Base-by-base conservation (phyloP, 352 stramenopile genomes). In the Thalassiosira hispida region DNA sequence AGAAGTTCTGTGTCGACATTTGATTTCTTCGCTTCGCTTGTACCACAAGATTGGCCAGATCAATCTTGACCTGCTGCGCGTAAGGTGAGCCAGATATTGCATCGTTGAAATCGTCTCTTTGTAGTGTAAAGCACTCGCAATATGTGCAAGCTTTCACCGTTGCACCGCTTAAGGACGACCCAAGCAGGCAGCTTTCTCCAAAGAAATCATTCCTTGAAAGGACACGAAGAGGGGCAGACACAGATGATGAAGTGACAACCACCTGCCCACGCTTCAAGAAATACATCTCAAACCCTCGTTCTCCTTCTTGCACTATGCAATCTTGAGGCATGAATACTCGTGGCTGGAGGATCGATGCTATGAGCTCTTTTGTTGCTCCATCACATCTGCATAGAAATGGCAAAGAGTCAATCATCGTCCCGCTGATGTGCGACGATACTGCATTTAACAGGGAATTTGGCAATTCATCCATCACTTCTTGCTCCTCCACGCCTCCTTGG, bases 401-500 rank as follows among this genome's bases (percentile, higher is more conserved):
- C 31, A 82, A 65, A n/a, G 56, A 62, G 16, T 78, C 47, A 25
- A 86, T 70, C 23, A 61, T 72, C 14, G 18, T 52, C 5, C 77
- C 78, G 27, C 88, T 86, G 20, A 83, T 77, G 23, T 79, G 42
- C 11, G 71, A 75, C 16, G 85, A 68, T 20, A 87, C 82, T 35
- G 56, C 7, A 22, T 80, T 77, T 18, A 73, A 62, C 14, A 90
- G 47, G 4, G 86, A 79, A 16, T 38, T 51, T 7, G 86, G 80
- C 11, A 92, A 53, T 63, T 85, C 76, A 55, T 74, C 57, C 60
- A 90, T 79, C 35, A 91, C 76, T 14, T 70, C 70, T 44, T 75
- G 52, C 65, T 92, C 86, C 35, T 89, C 79, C 4, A 87, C 84
- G 55, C 81, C 85, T 38, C 86, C 77, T 72, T 89, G 76, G 42